Percentiles rank a stretch among this genome's conserved stretches.
These are phyloP conservation scores for Galeopsis tetrahit DNA, from an alignment of 257 asterid species.

Conservation along the genomic window DNA sequence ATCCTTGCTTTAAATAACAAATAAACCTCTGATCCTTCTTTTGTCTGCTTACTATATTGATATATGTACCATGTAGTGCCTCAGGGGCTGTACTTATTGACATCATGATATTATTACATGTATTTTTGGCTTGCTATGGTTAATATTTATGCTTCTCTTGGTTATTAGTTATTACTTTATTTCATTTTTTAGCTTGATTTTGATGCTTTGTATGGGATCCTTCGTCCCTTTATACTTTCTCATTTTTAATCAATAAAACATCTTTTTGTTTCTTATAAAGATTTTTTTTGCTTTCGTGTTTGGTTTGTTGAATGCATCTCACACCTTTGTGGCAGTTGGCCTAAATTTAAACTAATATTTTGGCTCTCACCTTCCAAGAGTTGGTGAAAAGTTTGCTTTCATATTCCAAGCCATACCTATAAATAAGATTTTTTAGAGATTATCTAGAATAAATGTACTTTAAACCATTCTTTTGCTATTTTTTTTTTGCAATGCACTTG, in stretches of 20 bases:
- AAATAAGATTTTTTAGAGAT: not conserved
- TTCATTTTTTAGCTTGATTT: not conserved
- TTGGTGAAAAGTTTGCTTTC: slow-evolving; percentile 11
- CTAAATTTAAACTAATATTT: not conserved
- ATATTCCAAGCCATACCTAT: not conserved
- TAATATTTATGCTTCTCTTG: not conserved
- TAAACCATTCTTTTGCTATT: not conserved
- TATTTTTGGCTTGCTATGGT: not conserved
- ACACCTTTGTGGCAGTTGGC: not conserved
- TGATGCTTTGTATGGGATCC: not conserved
- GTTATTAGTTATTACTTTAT: slow-evolving; percentile 2
- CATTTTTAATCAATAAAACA: not conserved
- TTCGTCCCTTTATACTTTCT: slow-evolving; percentile 3
- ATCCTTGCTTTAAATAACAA: not conserved
- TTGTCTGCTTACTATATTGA: not conserved
- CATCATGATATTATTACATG: slow-evolving; percentile 22
- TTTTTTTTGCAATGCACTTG: not conserved
- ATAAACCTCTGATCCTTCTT: not conserved
- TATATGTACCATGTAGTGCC: not conserved
- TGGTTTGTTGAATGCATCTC: not conserved
- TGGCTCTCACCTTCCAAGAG: slow-evolving; percentile 2
- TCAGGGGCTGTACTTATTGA: not conserved
- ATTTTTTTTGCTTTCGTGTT: not conserved
- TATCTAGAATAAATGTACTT: not conserved
- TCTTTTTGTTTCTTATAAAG: not conserved